Base-by-base conservation (phyloP, 345 rosid genomes). In the Hypericum perforatum region DNA sequence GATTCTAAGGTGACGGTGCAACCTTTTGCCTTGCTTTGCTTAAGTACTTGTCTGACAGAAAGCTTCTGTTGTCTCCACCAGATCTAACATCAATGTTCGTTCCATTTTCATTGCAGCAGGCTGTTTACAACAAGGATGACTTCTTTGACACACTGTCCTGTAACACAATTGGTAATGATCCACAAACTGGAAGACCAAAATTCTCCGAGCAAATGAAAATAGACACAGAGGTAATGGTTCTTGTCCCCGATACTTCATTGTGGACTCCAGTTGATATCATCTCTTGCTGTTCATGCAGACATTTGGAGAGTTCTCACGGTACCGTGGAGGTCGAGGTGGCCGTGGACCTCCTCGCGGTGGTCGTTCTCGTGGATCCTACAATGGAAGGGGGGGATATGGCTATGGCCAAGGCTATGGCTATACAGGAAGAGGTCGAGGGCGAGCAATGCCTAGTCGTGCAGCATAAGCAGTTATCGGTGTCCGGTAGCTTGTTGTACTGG, bases 81-180 rank as follows among this genome's bases (percentile, higher is more conserved):
- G 32, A 16, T 5, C 39, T 9, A 5, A 42, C 37, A 7, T 10
- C 43, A 11, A 16, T 41, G 49, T 41, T 12, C 22, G 41, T 58
- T 38, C 37, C 22, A 9, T 41, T 59, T 53, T 39, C 62, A 43
- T 7, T 60, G 45, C 37, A 63, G 56, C 76, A 90, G 97, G 73
- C 84, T 63, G 72, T 84, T 22, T 90, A 90, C 74, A 86, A 80
- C 60, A 90, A 84, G 76, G 96, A 90, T 51, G 97, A 90, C 78
- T 86, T 86, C 57, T 90, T 86, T 70, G 95, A 90, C 76, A 69
- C 86, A 11, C 81, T 90, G 45, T 90, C 95, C 13, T 74, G 69
- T 69, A 72, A 78, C 51, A 49, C 84, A 8, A 65, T 59, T 47
- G 72, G 62, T 65, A 63, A 67, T 42, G 80, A 75, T 5, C 76